phyloP scores from a whole-genome alignment of 768 basidiomycete species.

The Termitomyces bulborhizus region DNA sequence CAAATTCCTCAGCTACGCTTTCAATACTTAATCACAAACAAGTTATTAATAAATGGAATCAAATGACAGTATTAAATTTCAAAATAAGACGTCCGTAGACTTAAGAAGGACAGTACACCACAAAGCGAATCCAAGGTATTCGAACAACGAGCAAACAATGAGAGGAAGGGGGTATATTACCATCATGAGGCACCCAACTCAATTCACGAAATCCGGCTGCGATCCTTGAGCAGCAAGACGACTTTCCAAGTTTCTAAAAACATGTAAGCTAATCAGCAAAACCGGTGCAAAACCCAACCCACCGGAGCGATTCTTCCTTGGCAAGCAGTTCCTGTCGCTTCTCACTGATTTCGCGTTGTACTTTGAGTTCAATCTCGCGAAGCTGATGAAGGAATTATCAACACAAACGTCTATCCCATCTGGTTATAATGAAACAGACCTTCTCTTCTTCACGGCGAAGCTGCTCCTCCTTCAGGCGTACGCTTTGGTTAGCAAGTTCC shows the following conservation, averaged over 20 bases:
- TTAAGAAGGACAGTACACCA: constrained; percentile 25
- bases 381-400: constrained; percentile 38
- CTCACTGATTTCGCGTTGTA: constrained; percentile 96
- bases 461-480: constrained; percentile 98
- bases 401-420: constrained; percentile 6
- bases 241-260: constrained; percentile 75
- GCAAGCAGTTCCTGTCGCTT: constrained; percentile 95
- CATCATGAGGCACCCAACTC: constrained; percentile 17
- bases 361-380: constrained; percentile 96
- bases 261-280: background rate
- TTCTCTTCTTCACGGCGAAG: constrained; percentile 96
- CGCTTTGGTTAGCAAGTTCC: constrained; percentile 94
- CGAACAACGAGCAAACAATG: constrained; percentile 13
- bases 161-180: constrained; percentile 18
- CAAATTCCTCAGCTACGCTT: too few species aligned
- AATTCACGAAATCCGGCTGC: constrained; percentile 72
- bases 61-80: constrained; percentile 1
- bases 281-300: constrained; percentile 20
- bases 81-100: constrained; percentile 14
- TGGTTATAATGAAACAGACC: constrained; percentile 27
- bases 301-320: constrained; percentile 93
- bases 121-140: constrained; percentile 25
- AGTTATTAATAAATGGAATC: constrained; percentile 5
- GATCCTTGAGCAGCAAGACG: constrained; percentile 87
- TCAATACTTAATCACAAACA: background rate